phyloP scores from a whole-genome alignment of 345 rosid species.

The Limnanthes douglasii region DNA sequence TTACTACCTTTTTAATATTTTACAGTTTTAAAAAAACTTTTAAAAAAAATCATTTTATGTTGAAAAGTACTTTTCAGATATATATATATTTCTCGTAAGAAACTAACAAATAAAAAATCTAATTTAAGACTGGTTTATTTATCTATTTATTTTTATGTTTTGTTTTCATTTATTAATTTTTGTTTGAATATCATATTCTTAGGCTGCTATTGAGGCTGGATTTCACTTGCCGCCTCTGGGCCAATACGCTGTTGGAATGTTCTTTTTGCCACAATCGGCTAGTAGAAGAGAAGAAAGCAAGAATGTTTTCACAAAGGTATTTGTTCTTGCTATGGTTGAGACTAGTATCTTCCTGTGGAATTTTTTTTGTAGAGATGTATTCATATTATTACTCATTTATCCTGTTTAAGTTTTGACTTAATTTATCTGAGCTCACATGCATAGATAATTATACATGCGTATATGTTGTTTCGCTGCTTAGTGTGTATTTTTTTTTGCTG shows the following conservation, averaged over 20 bases:
- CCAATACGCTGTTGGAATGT: constrained; percentile 90
- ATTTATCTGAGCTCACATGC: not conserved
- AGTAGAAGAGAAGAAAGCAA: constrained; percentile 71
- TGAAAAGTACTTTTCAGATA: too few relatives aligned
- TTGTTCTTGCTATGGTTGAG: not conserved
- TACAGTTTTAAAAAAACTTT: too few relatives aligned
- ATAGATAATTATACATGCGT: too few relatives aligned
- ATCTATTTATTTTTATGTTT: too few relatives aligned
- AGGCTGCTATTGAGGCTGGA: constrained; percentile 66
- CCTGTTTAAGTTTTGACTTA: not conserved
- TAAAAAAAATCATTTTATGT: too few relatives aligned
- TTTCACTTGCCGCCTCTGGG: constrained; percentile 74
- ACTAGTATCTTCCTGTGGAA: not conserved
- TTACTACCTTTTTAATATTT: too few relatives aligned
- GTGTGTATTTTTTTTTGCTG: not conserved
- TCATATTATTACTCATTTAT: too few relatives aligned
- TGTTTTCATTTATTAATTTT: too few relatives aligned
- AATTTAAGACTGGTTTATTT: too few relatives aligned
- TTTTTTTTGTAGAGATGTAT: not conserved
- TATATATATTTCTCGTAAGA: too few relatives aligned
- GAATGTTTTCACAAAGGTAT: constrained; percentile 75
- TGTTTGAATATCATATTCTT: too few relatives aligned
- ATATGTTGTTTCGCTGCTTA: not conserved
- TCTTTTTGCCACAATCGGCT: constrained; percentile 74
- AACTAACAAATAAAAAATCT: too few relatives aligned